Percentiles rank a stretch among this genome's conserved stretches.
phyloP scores from a whole-genome alignment of 2,329 filamentous ascomycete genomes.

The Ciborinia camelliae region DNA sequence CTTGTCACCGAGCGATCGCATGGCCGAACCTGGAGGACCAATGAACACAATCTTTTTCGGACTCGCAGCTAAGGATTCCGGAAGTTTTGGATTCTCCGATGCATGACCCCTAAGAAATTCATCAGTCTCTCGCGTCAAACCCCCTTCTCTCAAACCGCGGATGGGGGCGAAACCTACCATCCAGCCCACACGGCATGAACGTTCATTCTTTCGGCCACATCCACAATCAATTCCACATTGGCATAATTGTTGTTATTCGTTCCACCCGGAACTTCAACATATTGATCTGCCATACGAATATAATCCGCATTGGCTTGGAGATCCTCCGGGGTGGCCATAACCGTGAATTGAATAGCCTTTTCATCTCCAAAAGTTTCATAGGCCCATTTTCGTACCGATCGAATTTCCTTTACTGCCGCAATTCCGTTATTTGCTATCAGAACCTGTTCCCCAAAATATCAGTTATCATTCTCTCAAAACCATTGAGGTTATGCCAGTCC shows the following conservation, averaged over 20 bases:
- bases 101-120: constrained; percentile 75
- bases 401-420: constrained; percentile 97
- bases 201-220: constrained; percentile 96
- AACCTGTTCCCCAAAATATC: constrained; percentile 55
- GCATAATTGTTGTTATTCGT: constrained; percentile 99
- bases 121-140: constrained; percentile 18
- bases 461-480: background rate
- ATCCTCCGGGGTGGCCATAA: constrained; percentile 99
- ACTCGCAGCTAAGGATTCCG: constrained; percentile 91
- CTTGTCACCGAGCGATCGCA: constrained; percentile 99
- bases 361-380: constrained; percentile 99
- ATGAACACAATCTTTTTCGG: constrained; percentile 99
- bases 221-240: constrained; percentile 98
- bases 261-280: constrained; percentile 96
- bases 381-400: constrained; percentile 99
- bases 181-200: constrained; percentile 99
- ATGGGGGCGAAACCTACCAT: constrained; percentile 61
- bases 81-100: constrained; percentile 96
- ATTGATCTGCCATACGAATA: constrained; percentile 99
- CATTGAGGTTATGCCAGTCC: background rate
- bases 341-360: constrained; percentile 96
- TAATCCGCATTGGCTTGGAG: constrained; percentile 96
- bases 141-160: background rate
- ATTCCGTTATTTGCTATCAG: constrained; percentile 99
- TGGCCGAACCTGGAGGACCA: constrained; percentile 92